Base-by-base conservation (phyloP, 805 yeast species). In the Pichia eremophila region DNA sequence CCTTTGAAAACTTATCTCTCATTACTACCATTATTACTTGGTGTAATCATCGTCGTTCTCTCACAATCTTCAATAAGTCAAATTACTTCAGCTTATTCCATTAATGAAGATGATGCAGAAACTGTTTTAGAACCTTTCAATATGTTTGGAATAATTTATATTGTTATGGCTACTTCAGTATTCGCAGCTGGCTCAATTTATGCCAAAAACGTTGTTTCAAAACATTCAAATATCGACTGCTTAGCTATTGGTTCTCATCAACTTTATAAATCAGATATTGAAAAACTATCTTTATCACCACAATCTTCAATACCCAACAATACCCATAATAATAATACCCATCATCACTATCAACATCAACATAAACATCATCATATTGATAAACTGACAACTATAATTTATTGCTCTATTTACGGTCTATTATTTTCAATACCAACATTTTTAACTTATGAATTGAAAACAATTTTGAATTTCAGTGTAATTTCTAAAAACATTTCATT, bases 141-240 rank as follows among this genome's bases (percentile, higher is more conserved):
- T 34, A 14, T 34, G 17, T 41, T 50, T 28, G 96, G 96, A 7
- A 65, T 86, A n/a, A 31, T 75, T 2, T 83, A 75, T 58, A 91
- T 95, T 12, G 65, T 82, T 10, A 50, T 78, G 31, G 79, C 93
- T 5, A 75, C 90, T 43, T 61, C 84, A 8, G 78, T 87, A 18
- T 88, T 89, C 68, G 95, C 91, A 6, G 77, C 81, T 3, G 95
- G 88, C 59, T 88, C 88, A 60, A 85, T 89, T 41, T 88, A 86
- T 64, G 89, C 93, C 37, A 89, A 89, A 65, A 82, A 79, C 53
- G 79, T 89, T 38, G 76, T 88, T 51, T 86, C 90, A 36, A 64
- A 34, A 34, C 17, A 34, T 34, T 34, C 36, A 34, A 34, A 34
- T 34, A 34, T 34, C 9, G 7, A 34, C 12, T 34, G 15, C 15